Conservation (phyloP, 768 basidiomycete genomes). For the Podaxis sp. region DNA sequence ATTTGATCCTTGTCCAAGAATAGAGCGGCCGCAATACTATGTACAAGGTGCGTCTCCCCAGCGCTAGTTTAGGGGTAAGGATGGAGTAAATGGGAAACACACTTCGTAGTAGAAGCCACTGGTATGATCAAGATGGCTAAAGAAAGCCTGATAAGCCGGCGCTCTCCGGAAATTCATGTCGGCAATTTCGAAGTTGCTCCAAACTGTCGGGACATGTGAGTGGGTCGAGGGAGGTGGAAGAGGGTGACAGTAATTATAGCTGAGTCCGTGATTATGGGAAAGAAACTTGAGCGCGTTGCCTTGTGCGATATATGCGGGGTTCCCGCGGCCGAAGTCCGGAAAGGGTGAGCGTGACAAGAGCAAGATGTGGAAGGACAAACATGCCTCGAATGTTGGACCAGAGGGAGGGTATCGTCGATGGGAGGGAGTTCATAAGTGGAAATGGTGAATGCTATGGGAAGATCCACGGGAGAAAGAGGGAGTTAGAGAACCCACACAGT, state of each 20-base stretch:
- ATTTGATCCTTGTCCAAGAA: slow-evolving; percentile 68
- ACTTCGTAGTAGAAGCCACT: slow-evolving; percentile 74
- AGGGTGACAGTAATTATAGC: slow-evolving; percentile 59
- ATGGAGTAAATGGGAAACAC: slow-evolving; percentile 27
- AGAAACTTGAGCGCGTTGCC: slow-evolving; percentile 64
- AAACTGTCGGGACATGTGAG: slow-evolving; percentile 30
- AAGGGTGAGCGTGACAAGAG: slow-evolving; percentile 9
- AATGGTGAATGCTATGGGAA: slow-evolving; percentile 59
- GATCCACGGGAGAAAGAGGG: slow-evolving; percentile 7
- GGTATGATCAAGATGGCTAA: slow-evolving; percentile 54
- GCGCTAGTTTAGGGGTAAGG: slow-evolving; percentile 36
- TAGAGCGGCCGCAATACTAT: slow-evolving; percentile 75
- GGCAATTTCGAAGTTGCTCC: slow-evolving; percentile 74
- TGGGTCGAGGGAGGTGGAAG: neutral
- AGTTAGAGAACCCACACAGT: slow-evolving; percentile 35
- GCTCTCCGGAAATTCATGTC: slow-evolving; percentile 64
- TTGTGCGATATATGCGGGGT: slow-evolving; percentile 52
- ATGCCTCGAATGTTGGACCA: slow-evolving; percentile 69
- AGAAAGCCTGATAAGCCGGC: slow-evolving; percentile 60
- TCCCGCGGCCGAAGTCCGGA: slow-evolving; percentile 53
- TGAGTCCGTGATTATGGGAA: slow-evolving; percentile 64
- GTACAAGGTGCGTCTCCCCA: slow-evolving; percentile 87
- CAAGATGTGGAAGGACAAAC: slow-evolving; percentile 9
- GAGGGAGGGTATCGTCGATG: slow-evolving; percentile 72
- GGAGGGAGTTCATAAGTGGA: slow-evolving; percentile 74